phyloP scores from a whole-genome alignment of 805 yeast species.

The Ogataea chonburiensis region DNA sequence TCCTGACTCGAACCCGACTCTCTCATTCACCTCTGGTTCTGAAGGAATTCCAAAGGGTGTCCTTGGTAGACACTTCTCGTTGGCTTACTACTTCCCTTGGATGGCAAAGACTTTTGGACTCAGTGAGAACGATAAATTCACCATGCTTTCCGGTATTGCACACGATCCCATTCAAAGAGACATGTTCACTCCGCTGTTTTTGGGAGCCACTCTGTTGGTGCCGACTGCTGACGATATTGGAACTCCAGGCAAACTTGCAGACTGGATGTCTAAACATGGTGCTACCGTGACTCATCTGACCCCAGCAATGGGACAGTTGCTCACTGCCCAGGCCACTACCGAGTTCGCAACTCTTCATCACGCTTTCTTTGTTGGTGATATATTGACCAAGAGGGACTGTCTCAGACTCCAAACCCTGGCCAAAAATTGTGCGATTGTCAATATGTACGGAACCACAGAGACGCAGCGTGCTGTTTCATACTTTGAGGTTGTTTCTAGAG shows the following conservation, averaged over 20 bases:
- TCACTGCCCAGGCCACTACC: constrained; percentile 92
- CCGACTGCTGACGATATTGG: constrained; percentile 98
- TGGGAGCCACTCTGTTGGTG: constrained; percentile 89
- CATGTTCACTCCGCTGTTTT: constrained; percentile 94
- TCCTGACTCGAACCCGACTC: constrained; percentile 96
- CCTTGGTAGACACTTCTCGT: constrained; percentile 92
- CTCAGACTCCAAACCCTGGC: constrained; percentile 89
- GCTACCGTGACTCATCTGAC: constrained; percentile 97
- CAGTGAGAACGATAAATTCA: constrained; percentile 78
- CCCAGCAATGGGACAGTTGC: constrained; percentile 98
- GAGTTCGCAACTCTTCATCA: constrained; percentile 85
- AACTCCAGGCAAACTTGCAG: constrained; percentile 95
- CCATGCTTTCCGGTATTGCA: constrained; percentile 98
- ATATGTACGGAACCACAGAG: constrained; percentile 99
- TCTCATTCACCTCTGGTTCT: constrained; percentile 95
- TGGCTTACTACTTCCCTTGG: constrained; percentile 99
- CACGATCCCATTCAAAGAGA: constrained; percentile 99
- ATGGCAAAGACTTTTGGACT: constrained; percentile 86
- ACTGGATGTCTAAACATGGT: constrained; percentile 90
- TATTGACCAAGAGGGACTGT: constrained; percentile 95
- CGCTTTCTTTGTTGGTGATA: constrained; percentile 98
- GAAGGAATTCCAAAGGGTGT: constrained; percentile 99
- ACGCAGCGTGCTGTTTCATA: constrained; percentile 98
- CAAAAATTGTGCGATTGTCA: constrained; percentile 82
- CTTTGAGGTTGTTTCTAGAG: constrained; percentile 79